Percentiles rank a stretch among this genome's conserved stretches.
Conservation (phyloP, 2,329 filamentous ascomycete species). For the Clonostachys solani region DNA sequence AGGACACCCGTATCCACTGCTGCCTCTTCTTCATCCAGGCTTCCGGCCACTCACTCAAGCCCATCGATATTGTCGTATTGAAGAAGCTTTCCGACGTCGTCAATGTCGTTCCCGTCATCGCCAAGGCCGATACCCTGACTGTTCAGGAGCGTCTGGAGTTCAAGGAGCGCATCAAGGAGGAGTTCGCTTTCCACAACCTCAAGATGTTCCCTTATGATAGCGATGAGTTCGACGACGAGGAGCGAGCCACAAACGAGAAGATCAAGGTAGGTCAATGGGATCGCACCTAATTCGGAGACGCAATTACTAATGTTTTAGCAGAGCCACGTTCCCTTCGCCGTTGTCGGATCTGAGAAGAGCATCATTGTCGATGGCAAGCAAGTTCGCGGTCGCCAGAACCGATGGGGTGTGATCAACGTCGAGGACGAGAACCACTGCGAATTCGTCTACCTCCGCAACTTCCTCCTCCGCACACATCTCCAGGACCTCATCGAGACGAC, state of each 20-base stretch:
- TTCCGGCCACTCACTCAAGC: constrained; percentile 96
- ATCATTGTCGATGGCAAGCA: constrained; percentile 97
- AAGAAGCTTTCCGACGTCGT: constrained; percentile 99
- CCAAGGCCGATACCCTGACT: constrained; percentile 95
- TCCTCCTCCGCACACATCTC: constrained; percentile 95
- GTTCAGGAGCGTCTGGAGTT: constrained; percentile 93
- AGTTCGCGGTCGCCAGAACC: constrained; percentile 95
- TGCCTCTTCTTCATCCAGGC: constrained; percentile 99
- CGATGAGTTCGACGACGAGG: constrained; percentile 96
- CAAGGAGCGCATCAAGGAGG: constrained; percentile 99
- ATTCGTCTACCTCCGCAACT: constrained; percentile 97
- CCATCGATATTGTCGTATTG: constrained; percentile 97
- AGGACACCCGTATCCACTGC: constrained; percentile 98
- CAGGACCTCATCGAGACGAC: constrained; percentile 99
- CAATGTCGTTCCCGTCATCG: constrained; percentile 98
- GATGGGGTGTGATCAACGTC: constrained; percentile 99
- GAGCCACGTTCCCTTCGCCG: constrained; percentile 94
- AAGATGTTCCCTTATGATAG: constrained; percentile 99
- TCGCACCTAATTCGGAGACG: not conserved
- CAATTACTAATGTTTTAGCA: constrained; percentile 35
- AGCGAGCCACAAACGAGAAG: constrained; percentile 85
- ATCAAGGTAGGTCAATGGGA: constrained; percentile 71
- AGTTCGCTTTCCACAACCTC: constrained; percentile 99
- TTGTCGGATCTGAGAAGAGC: constrained; percentile 96
- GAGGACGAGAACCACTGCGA: constrained; percentile 99